A percentile compares a stretch with the other conserved stretches of the same genome.
Conservation (phyloP, 345 rosid genomes). For the Boechera divaricarpa region DNA sequence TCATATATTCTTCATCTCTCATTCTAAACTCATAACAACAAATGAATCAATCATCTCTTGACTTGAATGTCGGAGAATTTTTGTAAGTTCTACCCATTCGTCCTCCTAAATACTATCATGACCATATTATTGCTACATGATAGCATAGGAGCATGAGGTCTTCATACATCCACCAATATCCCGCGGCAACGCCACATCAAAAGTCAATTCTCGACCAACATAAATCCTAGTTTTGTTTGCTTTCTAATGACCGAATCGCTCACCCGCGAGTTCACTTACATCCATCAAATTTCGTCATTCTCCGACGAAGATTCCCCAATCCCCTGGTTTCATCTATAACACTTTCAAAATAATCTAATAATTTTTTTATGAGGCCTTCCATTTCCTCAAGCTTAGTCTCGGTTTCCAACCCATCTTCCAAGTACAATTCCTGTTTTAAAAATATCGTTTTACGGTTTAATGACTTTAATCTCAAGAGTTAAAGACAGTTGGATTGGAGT, state of each 20-base stretch:
- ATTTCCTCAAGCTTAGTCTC: too few species aligned
- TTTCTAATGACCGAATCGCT: not conserved
- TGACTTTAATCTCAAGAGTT: not conserved
- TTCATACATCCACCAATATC: not conserved
- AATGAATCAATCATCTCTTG: too few species aligned
- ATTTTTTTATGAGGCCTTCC: too few species aligned
- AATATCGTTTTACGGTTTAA: not conserved
- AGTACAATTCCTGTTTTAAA: not conserved
- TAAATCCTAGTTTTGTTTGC: not conserved
- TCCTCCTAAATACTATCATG: not conserved
- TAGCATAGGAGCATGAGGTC: not conserved
- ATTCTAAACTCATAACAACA: too few species aligned
- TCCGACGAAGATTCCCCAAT: not conserved
- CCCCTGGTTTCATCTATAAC: too few species aligned
- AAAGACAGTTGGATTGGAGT: not conserved
- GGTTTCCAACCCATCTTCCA: not conserved
- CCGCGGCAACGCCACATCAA: too few species aligned
- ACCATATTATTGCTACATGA: not conserved
- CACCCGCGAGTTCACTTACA: not conserved
- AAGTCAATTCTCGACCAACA: too few species aligned
- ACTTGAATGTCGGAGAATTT: too few species aligned
- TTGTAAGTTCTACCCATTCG: too few species aligned
- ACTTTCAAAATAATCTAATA: too few species aligned
- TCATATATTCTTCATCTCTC: too few species aligned
- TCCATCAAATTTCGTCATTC: not conserved